Base-by-base conservation (phyloP, 495 filamentous ascomycete species). In the Amorphotheca resinae region DNA sequence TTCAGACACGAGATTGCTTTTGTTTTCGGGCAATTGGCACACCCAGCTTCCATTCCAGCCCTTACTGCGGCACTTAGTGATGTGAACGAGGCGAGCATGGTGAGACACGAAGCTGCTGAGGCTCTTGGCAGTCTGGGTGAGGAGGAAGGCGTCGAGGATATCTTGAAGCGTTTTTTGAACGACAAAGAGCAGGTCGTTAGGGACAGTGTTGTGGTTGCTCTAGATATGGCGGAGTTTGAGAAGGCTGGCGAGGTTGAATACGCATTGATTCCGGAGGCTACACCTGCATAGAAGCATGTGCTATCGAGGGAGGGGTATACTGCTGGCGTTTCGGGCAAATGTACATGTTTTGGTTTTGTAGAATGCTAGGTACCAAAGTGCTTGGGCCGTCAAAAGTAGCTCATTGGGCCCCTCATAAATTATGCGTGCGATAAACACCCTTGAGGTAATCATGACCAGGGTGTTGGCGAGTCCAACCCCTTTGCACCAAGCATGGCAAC, bases 171-270 rank as follows among this genome's bases (percentile, higher is more conserved):
- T 48, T 96, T 94, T 64, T 63, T 94, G 38, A 69, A 93, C 52
- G 93, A 96, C 60, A 75, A 81, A 31, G 91, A 95, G 62, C 74
- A 84, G 52, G 87, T 99, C 2, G 91, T 99, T 26, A 74, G 87
- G 38, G 91, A 99, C 54, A 95, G 88, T 57, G 79, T 94, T 22
- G 73, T 95, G 50, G 91, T 99, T 38, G 91, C 91, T 15, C 64
- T 99, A 42, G 91, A 99, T 59, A 99, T 99, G 93, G 91, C 87
- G 1, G 87, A 93, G 59, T 95, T 82, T 57, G 91, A 99, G 71
- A 87, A 82, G 71, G 85, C 74, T 55, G 82, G 82, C 14, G 74
- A 93, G 62, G 63, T 76, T 14, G 86, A 99, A 55, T 99, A 99
- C 68, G 93, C 88, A 18, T 65, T 93, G 52, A 73, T 96, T 41